Conservation (phyloP, 352 stramenopile species). For the Pythium chondricola region DNA sequence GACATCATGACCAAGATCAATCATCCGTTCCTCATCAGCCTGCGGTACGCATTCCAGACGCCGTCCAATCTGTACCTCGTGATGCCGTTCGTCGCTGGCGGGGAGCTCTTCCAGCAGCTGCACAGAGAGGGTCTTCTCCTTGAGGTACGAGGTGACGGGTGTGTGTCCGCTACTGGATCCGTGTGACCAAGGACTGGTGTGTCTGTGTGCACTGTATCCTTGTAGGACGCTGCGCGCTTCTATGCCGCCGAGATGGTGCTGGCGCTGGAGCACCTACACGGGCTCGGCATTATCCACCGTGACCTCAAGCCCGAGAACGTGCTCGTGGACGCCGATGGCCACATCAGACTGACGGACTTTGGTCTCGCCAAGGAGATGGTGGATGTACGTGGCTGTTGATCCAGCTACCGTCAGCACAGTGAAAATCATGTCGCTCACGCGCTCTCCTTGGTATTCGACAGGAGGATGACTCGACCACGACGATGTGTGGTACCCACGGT, state of each 20-base stretch:
- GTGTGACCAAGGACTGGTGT: no score
- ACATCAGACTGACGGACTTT: slow-evolving; percentile 85
- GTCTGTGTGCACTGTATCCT: no score
- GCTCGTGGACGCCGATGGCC: slow-evolving; percentile 67
- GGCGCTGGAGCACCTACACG: slow-evolving; percentile 71
- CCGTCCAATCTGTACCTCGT: slow-evolving; percentile 77
- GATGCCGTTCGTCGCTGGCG: slow-evolving; percentile 49
- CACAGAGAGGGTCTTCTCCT: slow-evolving; percentile 32
- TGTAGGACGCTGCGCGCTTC: slow-evolving; percentile 58
- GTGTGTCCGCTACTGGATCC: neutral
- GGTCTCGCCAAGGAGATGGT: slow-evolving; percentile 76
- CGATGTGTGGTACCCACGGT: slow-evolving; percentile 82
- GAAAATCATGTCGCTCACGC: no score
- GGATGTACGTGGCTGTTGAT: slow-evolving; percentile 31
- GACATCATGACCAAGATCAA: slow-evolving; percentile 87
- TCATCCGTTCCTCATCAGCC: slow-evolving; percentile 77
- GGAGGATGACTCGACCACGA: slow-evolving; percentile 72
- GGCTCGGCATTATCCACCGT: slow-evolving; percentile 71
- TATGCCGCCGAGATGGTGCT: slow-evolving; percentile 84
- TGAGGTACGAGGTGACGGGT: slow-evolving; percentile 14
- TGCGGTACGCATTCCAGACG: slow-evolving; percentile 81
- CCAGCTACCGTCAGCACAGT: no score
- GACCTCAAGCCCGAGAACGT: slow-evolving; percentile 86
- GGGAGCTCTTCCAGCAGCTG: slow-evolving; percentile 40
- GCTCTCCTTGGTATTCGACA: slow-evolving; percentile 6